phyloP scores from a whole-genome alignment of 2,329 filamentous ascomycete genomes.

The Pseudocercospora pini-densiflorae region DNA sequence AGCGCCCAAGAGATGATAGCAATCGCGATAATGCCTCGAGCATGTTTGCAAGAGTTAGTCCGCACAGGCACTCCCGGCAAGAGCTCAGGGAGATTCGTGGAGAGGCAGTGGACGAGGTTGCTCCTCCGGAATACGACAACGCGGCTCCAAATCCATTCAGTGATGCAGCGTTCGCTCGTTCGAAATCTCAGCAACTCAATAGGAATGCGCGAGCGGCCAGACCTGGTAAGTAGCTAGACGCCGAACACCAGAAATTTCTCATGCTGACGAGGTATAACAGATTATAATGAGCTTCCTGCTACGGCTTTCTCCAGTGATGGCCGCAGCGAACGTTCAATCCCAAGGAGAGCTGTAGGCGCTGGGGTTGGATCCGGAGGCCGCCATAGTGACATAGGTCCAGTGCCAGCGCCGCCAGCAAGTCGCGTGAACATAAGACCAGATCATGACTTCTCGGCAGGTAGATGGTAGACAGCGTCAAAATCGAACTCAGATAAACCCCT shows the following conservation, averaged over 20 bases:
- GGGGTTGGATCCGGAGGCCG: background rate
- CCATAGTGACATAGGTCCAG: background rate
- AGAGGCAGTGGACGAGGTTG: background rate
- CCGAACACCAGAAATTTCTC: background rate
- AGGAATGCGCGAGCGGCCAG: no score
- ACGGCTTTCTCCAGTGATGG: background rate
- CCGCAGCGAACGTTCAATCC: background rate
- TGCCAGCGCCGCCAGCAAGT: background rate
- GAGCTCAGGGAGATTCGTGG: background rate
- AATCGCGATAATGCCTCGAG: background rate
- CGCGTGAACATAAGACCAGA: background rate
- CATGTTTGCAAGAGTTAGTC: background rate
- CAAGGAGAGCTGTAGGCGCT: background rate
- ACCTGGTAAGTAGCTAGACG: no score
- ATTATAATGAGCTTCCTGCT: background rate
- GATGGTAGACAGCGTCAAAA: background rate
- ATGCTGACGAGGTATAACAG: background rate
- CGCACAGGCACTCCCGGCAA: background rate
- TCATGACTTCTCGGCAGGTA: background rate
- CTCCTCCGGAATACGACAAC: background rate
- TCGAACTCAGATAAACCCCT: background rate
- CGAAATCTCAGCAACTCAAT: background rate
- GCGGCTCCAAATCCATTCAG: background rate
- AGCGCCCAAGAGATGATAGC: background rate
- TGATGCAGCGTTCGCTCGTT: background rate